phyloP scores from a whole-genome alignment of 805 yeast genomes.

The Cyberlindnera galapagoensis region DNA sequence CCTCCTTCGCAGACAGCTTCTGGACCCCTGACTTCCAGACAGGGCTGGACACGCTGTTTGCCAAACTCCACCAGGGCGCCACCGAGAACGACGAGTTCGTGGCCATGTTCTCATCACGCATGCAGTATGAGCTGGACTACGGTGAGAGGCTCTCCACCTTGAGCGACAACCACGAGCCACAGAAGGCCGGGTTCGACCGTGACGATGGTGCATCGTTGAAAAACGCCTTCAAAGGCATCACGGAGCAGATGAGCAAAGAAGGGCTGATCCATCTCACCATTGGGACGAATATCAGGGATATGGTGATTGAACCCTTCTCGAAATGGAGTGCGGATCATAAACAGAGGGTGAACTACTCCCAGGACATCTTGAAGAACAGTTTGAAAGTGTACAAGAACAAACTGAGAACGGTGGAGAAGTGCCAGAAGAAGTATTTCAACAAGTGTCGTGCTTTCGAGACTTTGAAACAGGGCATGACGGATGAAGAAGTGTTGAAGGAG shows the following conservation, averaged over 20 bases:
- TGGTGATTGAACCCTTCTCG: conserved; percentile 65
- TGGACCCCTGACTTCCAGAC: conserved; percentile 65
- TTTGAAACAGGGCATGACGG: conserved; percentile 40
- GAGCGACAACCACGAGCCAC: conserved; percentile 30
- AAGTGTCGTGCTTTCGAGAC: conserved; percentile 73
- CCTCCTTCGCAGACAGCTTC: conserved; percentile 67
- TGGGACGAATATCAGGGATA: conserved; percentile 50
- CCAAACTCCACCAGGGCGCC: conserved; percentile 53
- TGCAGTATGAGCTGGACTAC: conserved; percentile 64
- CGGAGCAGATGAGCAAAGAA: conserved; percentile 48
- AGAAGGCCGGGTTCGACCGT: conserved; percentile 35
- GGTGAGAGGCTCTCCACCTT: conserved; percentile 48
- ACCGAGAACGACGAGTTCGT: conserved; percentile 66
- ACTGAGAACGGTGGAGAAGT: conserved; percentile 41
- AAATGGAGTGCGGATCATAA: conserved; percentile 73
- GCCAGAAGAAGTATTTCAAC: conserved; percentile 66
- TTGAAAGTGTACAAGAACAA: conserved; percentile 46
- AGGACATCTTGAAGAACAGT: conserved; percentile 43
- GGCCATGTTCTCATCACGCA: conserved; percentile 56
- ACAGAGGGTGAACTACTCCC: conserved; percentile 57
- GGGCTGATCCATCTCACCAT: conserved; percentile 54
- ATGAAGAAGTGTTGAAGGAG: conserved; percentile 33
- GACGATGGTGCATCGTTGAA: conserved; percentile 65
- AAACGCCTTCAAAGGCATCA: conserved; percentile 53
- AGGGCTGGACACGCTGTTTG: conserved; percentile 47